Percentiles rank a stretch among this genome's conserved stretches.
Conservation (phyloP, 805 yeast genomes). For the Yarrowia phangngaensis region DNA sequence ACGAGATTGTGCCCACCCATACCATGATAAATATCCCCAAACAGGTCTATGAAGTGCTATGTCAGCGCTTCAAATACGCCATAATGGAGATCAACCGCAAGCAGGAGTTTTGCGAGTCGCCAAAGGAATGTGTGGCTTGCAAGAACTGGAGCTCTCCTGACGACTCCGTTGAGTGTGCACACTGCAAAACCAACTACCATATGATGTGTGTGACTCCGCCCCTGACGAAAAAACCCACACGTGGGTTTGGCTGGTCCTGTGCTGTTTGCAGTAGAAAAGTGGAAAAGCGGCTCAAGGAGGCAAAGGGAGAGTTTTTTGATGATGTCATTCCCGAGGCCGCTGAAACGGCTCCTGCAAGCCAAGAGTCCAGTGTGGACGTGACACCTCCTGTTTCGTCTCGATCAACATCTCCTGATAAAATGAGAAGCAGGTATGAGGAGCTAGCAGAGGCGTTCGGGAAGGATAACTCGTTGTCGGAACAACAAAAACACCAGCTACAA, state of each 20-base stretch:
- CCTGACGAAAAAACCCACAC: conserved; percentile 65
- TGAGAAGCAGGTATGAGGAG: conserved; percentile 31
- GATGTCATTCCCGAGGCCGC: conserved; percentile 17
- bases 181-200: conserved; percentile 67
- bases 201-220: conserved; percentile 87
- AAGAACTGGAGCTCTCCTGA: conserved; percentile 76
- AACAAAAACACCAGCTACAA: conserved; percentile 34
- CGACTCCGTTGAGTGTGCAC: conserved; percentile 77
- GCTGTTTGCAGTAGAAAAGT: conserved; percentile 54
- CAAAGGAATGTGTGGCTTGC: conserved; percentile 70
- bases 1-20: conserved; percentile 67
- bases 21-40: conserved; percentile 54
- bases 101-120: conserved; percentile 58
- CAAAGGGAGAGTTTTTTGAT: conserved; percentile 30
- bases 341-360: conserved; percentile 1
- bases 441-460: conserved; percentile 37
- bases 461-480: conserved; percentile 34
- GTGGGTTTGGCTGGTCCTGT: conserved; percentile 91
- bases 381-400: conserved; percentile 11
- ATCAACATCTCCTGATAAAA: conserved; percentile 13
- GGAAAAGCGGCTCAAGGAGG: conserved; percentile 32
- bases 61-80: conserved; percentile 65
- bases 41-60: conserved; percentile 57
- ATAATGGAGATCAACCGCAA: conserved; percentile 69
- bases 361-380: neutral